Conservation (phyloP, 805 yeast species). For the Metschnikowia cubensis region DNA sequence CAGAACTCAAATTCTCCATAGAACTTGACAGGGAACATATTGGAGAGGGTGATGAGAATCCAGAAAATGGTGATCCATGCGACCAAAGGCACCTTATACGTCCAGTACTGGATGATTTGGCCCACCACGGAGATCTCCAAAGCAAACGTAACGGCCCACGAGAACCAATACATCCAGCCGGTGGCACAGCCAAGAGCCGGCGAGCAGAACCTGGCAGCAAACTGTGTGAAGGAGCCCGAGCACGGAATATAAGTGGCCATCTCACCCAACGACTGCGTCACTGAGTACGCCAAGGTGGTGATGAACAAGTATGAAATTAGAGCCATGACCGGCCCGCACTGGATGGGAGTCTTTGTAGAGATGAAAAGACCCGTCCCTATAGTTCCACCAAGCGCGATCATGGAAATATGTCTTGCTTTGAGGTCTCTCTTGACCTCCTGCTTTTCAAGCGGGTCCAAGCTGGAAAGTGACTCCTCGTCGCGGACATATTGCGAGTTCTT, state of each 20-base stretch:
- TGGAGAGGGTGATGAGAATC: constrained; percentile 48
- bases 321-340: constrained; percentile 68
- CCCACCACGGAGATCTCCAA: constrained; percentile 70
- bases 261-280: constrained; percentile 72
- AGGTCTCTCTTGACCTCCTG: constrained; percentile 52
- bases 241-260: constrained; percentile 78
- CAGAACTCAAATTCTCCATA: constrained; percentile 78
- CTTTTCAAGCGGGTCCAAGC: constrained; percentile 9
- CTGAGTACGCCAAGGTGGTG: constrained; percentile 61
- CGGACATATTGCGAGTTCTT: constrained; percentile 19
- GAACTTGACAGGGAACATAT: constrained; percentile 62
- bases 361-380: constrained; percentile 77
- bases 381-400: constrained; percentile 79
- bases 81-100: constrained; percentile 61
- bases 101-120: constrained; percentile 61
- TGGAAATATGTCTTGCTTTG: constrained; percentile 64
- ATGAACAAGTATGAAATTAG: constrained; percentile 62
- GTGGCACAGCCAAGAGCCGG: constrained; percentile 72
- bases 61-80: constrained; percentile 72
- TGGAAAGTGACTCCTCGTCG: constrained; percentile 16
- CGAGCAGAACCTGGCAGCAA: constrained; percentile 62
- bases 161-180: constrained; percentile 73
- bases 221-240: constrained; percentile 64
- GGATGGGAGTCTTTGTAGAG: constrained; percentile 54
- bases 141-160: constrained; percentile 76